A percentile compares a stretch with the other conserved stretches of the same genome.
phyloP scores from a whole-genome alignment of 2,329 filamentous ascomycete species.

The Sporothrix mexicana region DNA sequence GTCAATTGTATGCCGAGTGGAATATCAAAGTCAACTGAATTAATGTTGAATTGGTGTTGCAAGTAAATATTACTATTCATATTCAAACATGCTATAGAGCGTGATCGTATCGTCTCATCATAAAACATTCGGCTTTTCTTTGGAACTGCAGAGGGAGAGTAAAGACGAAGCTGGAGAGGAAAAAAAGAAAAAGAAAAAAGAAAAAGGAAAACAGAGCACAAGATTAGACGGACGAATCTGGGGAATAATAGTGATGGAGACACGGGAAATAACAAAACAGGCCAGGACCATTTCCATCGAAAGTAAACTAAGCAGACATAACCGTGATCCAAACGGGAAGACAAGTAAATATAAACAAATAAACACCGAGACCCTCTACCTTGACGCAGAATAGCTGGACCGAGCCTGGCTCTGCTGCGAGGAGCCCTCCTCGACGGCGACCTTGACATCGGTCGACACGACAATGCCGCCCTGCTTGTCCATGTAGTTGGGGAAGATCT shows the following conservation, averaged over 20 bases:
- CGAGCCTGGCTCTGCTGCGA: conserved; percentile 12
- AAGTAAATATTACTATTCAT: background rate
- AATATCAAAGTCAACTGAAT: background rate
- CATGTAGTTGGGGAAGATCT: conserved; percentile 30
- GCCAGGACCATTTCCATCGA: background rate
- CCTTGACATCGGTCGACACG: conserved; percentile 27
- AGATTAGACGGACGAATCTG: background rate
- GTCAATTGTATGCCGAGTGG: no score
- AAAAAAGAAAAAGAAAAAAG: background rate
- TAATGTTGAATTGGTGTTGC: background rate
- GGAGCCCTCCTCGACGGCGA: conserved; percentile 24
- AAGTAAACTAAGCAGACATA: background rate
- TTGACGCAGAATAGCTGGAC: conserved; percentile 25
- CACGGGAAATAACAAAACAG: background rate
- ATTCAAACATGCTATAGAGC: background rate
- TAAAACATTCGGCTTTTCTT: conserved; percentile 1
- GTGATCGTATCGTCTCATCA: background rate
- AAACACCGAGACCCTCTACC: background rate
- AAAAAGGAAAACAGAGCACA: background rate
- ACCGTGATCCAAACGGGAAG: no score
- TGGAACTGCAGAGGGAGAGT: background rate
- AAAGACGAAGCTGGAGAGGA: background rate
- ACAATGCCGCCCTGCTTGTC: conserved; percentile 27
- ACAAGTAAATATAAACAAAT: no score
- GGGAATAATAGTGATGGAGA: background rate